A percentile compares a stretch with the other conserved stretches of the same genome.
Conservation (phyloP, 2,329 filamentous ascomycete genomes). For the Microdochium nivale region DNA sequence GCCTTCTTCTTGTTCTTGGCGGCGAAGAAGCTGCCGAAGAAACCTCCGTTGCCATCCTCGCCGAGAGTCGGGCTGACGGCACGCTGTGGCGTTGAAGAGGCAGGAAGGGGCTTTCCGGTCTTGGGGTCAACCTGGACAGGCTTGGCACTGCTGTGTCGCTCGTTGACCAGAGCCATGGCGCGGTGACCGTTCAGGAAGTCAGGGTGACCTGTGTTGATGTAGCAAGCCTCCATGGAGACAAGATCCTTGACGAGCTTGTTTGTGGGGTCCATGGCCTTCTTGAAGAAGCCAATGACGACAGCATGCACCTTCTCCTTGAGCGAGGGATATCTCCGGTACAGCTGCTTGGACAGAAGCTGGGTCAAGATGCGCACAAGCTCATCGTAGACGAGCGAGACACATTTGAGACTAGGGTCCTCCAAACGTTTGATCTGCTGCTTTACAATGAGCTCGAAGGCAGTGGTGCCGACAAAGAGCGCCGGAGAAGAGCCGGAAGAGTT, state of each 20-base stretch:
- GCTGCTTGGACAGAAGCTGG: conserved; percentile 77
- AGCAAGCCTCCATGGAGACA: conserved; percentile 91
- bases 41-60: conserved; percentile 57
- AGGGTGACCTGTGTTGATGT: conserved; percentile 96
- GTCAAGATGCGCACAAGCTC: conserved; percentile 92
- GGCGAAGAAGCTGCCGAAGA: conserved; percentile 98
- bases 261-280: conserved; percentile 95
- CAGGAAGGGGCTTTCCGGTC: conserved; percentile 86
- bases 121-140: conserved; percentile 96
- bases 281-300: conserved; percentile 92
- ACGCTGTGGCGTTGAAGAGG: conserved; percentile 56
- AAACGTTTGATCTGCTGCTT: conserved; percentile 97
- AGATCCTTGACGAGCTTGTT: conserved; percentile 94
- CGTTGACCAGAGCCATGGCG: conserved; percentile 97
- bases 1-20: conserved; percentile 99
- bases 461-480: conserved; percentile 92
- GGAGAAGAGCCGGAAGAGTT: conserved; percentile 99
- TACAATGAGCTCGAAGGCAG: conserved; percentile 96
- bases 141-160: conserved; percentile 72
- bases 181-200: conserved; percentile 96
- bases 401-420: conserved; percentile 95
- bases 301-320: conserved; percentile 95
- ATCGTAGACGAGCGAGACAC: conserved; percentile 93
- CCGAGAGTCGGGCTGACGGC: conserved; percentile 66
- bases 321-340: conserved; percentile 87